These are phyloP conservation scores for Phytopythium mirpurense DNA, from an alignment of 352 stramenopile genomes.

Conservation along the genomic window DNA sequence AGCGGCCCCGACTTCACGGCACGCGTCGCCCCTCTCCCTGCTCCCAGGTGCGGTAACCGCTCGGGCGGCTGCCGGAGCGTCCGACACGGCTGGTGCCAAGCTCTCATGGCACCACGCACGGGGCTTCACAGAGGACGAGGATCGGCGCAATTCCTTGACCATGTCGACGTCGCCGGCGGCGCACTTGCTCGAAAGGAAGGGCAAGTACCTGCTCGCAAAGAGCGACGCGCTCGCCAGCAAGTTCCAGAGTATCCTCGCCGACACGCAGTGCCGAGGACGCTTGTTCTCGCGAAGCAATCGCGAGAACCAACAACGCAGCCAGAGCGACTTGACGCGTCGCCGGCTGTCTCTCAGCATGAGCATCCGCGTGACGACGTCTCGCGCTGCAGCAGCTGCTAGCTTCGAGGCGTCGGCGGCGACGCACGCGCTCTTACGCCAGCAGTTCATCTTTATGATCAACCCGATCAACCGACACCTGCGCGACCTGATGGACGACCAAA, in stretches of 20 bases:
- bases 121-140: not conserved
- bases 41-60: not conserved
- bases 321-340: not conserved
- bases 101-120: not conserved
- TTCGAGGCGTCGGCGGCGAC: not conserved
- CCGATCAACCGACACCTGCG: constrained; percentile 50
- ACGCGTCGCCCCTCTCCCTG: not conserved
- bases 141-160: not conserved
- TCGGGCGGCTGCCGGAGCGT: not conserved
- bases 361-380: not conserved
- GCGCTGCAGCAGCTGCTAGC: not conserved
- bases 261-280: not conserved
- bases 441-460: constrained; percentile 56
- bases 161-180: constrained; percentile 24
- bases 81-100: not conserved
- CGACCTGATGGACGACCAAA: constrained; percentile 28
- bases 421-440: not conserved
- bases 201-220: constrained; percentile 46
- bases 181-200: constrained; percentile 56
- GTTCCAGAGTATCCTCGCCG: constrained; percentile 11
- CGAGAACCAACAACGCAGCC: not conserved
- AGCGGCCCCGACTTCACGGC: no score
- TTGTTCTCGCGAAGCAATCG: constrained; percentile 1
- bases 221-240: constrained; percentile 33
- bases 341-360: not conserved